Evolutionary conservation across 305 asterid genomes (phyloP).

Genomic region (Solanum hybrid): DNA sequence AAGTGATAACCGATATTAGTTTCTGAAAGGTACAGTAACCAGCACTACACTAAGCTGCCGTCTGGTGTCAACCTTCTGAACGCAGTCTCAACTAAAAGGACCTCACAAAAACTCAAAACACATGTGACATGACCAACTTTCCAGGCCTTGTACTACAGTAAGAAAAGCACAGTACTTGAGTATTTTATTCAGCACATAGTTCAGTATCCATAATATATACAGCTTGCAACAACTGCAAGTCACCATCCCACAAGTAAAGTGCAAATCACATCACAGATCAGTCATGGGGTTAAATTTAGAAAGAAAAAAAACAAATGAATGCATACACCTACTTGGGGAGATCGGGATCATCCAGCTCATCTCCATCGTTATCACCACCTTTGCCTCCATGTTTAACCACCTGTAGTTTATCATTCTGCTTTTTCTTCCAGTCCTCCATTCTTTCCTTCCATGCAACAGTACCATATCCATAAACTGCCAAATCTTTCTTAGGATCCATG

Average conservation of each 20-base stretch:
- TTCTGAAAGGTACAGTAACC: neutral
- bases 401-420: constrained; percentile 79
- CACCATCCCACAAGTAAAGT: neutral
- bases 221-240: constrained; percentile 7
- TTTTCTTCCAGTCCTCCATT: constrained; percentile 97
- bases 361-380: constrained; percentile 41
- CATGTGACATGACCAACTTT: neutral
- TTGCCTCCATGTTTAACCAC: constrained; percentile 75
- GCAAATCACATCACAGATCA: constrained; percentile 28
- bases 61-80: neutral
- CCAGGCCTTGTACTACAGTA: neutral
- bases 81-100: neutral
- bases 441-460: constrained; percentile 97
- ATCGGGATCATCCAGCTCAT: constrained; percentile 83
- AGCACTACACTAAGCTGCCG: neutral
- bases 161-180: neutral
- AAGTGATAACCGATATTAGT: neutral
- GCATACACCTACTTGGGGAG: constrained; percentile 74
- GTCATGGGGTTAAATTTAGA: neutral
- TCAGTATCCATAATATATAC: neutral
- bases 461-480: constrained; percentile 93
- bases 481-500: constrained; percentile 95
- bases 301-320: neutral
- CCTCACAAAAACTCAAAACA: neutral
- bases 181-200: neutral